phyloP scores from a whole-genome alignment of 2,329 filamentous ascomycete species.

The Cadophora sp. region DNA sequence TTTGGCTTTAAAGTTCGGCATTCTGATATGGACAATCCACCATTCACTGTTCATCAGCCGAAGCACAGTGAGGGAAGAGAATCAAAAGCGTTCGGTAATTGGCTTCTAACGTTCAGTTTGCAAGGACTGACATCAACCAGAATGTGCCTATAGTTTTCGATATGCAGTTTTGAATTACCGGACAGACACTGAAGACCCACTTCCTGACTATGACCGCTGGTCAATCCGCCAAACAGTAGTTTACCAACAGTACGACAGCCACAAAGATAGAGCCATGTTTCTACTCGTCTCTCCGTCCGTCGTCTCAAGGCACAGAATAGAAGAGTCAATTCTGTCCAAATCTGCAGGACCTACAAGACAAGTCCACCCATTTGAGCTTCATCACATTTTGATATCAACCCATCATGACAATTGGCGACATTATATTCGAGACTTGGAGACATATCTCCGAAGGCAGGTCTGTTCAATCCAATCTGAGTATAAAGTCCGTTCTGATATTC shows the following conservation, averaged over 20 bases:
- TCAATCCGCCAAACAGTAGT: slow-evolving; percentile 48
- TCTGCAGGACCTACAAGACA: not conserved
- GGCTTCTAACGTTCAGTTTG: not conserved
- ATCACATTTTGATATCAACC: slow-evolving; percentile 31
- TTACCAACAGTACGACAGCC: slow-evolving; percentile 40
- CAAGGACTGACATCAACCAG: slow-evolving; percentile 16
- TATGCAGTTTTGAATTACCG: slow-evolving; percentile 28
- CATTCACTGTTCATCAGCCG: slow-evolving; percentile 23
- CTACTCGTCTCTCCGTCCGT: slow-evolving; percentile 30
- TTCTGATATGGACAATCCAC: slow-evolving; percentile 26
- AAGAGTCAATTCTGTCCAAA: not conserved
- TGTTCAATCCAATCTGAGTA: not conserved
- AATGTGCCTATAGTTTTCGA: slow-evolving; percentile 31
- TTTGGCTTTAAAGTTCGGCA: slow-evolving; percentile 31
- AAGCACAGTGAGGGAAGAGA: not conserved
- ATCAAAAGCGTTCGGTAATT: slow-evolving; percentile 27
- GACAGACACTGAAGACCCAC: not conserved
- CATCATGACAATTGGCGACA: slow-evolving; percentile 31
- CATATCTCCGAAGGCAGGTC: slow-evolving; percentile 22
- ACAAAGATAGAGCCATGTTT: slow-evolving; percentile 18
- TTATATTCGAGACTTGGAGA: slow-evolving; percentile 34
- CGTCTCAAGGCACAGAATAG: not conserved
- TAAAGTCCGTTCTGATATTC: not conserved
- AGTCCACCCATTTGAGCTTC: slow-evolving; percentile 25
- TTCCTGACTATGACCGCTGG: slow-evolving; percentile 41